These are phyloP conservation scores for Phytophthora pisi DNA, from an alignment of 352 stramenopile genomes.

Conservation along the genomic window DNA sequence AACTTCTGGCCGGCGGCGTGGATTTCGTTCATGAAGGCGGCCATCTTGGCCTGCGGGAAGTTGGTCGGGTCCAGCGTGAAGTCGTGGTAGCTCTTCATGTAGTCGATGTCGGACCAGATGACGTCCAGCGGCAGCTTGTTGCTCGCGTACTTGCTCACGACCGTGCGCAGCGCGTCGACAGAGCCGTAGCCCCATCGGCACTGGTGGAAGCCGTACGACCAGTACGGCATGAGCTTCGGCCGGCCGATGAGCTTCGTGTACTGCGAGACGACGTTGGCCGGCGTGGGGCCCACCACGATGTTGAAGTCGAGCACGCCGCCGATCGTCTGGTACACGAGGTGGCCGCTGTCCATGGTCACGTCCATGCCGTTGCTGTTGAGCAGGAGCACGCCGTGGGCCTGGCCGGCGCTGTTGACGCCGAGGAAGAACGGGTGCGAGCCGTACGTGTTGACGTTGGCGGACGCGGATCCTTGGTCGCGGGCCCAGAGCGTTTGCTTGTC, in stretches of 20 bases:
- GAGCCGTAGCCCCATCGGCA: constrained; percentile 58
- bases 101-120: constrained; percentile 72
- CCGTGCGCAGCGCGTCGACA: constrained; percentile 29
- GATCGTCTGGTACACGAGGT: constrained; percentile 60
- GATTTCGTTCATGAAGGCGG: constrained; percentile 50
- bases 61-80: constrained; percentile 70
- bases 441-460: constrained; percentile 55
- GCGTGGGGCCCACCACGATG: constrained; percentile 52
- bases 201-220: constrained; percentile 75
- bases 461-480: constrained; percentile 41
- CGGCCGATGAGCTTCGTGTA: constrained; percentile 64
- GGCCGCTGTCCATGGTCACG: constrained; percentile 44
- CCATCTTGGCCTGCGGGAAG: constrained; percentile 45
- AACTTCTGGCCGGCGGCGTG: constrained; percentile 66
- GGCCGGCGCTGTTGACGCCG: constrained; percentile 40
- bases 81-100: constrained; percentile 62
- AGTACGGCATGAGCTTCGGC: constrained; percentile 70
- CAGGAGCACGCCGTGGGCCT: constrained; percentile 59
- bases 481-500: constrained; percentile 63
- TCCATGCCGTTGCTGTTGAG: constrained; percentile 77
- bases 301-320: constrained; percentile 71
- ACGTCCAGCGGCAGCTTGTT: constrained; percentile 57
- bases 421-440: constrained; percentile 69
- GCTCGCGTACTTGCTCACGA: constrained; percentile 50
- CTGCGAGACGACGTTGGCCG: constrained; percentile 50